Base-by-base conservation (phyloP, 768 basidiomycete species). In the Tulasnella sp. region DNA sequence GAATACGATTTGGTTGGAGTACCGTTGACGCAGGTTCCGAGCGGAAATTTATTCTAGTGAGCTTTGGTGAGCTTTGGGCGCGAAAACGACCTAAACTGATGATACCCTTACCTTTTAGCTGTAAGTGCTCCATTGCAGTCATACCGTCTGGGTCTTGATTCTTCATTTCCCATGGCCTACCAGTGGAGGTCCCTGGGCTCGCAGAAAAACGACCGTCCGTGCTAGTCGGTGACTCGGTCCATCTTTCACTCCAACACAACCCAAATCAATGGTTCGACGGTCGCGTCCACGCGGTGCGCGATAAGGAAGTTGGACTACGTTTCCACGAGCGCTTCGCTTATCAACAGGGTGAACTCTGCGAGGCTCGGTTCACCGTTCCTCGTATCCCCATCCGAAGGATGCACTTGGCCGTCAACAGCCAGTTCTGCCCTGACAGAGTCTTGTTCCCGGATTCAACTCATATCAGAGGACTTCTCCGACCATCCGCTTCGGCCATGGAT, bases 151-250 rank as follows among this genome's bases (percentile, higher is more conserved):
- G 34, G 36, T 14, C 15, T 40, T 71, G 29, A 71, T 34, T 11
- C 29, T 7, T 38, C 4, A 34, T n/a, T 15, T 29, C 39, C 11
- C 34, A 11, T 64, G 38, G 54, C 34, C 17, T 37, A 9, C 8
- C n/a, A 71, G 69, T 76, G 45, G 39, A 54, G 19, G 76, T 76
- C 15, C 76, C 76, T 3, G 76, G 76, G n/a, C 70, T 76, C 1
- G 69, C 76, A 22, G 76, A 76, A 37, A 76, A 54, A 37, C 69
- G 76, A 2, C 71, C 69, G 3, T 72, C 71, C 6, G 40, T 76
- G 5, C 69, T 71, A 12, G 37, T 29, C 19, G 76, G 42, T 40
- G 68, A 76, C 34, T 36, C 68, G 11, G 37, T 76, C 19, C 36
- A 54, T 17, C 34, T 76, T 54, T 38, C 37, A 4, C 38, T 71